A percentile compares a stretch with the other conserved stretches of the same genome.
Evolutionary conservation across 2,329 filamentous ascomycete species (phyloP).

Genomic region (Purpureocillium takamizusanense): DNA sequence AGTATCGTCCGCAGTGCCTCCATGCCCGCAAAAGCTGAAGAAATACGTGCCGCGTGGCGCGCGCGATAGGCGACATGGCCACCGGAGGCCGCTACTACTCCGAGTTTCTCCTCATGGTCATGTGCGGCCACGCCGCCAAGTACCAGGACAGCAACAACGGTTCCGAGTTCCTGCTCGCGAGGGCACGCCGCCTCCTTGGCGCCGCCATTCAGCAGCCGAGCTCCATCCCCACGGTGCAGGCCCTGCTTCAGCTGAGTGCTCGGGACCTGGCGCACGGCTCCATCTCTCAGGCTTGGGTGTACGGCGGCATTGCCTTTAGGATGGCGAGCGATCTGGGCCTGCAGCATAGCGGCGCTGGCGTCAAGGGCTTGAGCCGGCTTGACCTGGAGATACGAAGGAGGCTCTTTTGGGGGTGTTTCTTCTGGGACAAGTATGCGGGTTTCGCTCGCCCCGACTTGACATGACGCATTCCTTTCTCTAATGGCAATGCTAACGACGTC

Average conservation of each 20-base stretch:
- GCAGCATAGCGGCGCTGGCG: no score
- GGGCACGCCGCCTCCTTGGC: conserved; percentile 15
- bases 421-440: no score
- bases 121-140: conserved; percentile 13
- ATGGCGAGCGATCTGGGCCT: conserved; percentile 15
- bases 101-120: conserved; percentile 15
- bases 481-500: no score
- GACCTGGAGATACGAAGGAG: no score
- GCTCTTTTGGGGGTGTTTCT: no score
- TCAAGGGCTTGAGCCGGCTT: no score
- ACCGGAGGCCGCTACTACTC: conserved; percentile 18
- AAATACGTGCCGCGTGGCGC: no score
- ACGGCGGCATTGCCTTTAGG: conserved; percentile 20
- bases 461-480: no score
- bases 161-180: conserved; percentile 11
- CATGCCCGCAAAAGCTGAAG: no score
- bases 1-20: background rate
- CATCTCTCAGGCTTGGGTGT: conserved; percentile 20
- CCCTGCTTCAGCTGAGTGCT: conserved; percentile 18
- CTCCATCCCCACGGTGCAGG: conserved; percentile 18
- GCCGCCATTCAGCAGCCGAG: conserved; percentile 16
- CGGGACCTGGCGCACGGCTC: conserved; percentile 13
- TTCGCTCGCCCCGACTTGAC: no score
- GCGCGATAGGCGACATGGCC: conserved; percentile 17
- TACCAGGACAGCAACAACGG: conserved; percentile 5